Evolutionary conservation across 202 grass and related monocot genomes (phyloP).

Genomic region (Brachypodium distachyon): DNA sequence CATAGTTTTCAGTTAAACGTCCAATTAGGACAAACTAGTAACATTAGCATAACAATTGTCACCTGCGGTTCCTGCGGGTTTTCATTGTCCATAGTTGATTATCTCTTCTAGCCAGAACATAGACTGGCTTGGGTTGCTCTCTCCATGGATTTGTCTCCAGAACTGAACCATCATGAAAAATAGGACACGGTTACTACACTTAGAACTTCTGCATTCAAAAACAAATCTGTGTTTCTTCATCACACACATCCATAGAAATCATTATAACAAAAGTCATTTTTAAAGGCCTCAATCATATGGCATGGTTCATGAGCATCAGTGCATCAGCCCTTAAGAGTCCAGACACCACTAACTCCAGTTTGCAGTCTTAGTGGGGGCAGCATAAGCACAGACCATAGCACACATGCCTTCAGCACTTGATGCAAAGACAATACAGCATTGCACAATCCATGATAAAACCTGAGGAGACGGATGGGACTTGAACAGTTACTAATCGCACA

Average conservation of each 20-base stretch:
- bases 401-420: not conserved
- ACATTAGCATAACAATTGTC: not conserved
- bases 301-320: not conserved
- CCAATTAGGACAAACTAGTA: not conserved
- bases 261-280: not conserved
- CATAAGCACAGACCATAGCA: not conserved
- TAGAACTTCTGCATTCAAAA: not conserved
- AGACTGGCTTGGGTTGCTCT: conserved; percentile 81
- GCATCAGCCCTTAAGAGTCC: not conserved
- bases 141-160: conserved; percentile 97
- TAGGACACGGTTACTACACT: not conserved
- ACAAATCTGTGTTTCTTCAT: not conserved
- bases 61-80: conserved; percentile 74
- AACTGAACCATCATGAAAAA: conserved; percentile 42
- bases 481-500: not conserved
- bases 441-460: not conserved
- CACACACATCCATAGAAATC: not conserved
- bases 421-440: not conserved
- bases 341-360: not conserved
- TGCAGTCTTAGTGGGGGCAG: not conserved
- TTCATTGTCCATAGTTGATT: conserved; percentile 96
- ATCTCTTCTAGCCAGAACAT: conserved; percentile 81
- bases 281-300: not conserved
- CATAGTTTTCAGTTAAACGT: not conserved
- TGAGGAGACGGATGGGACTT: not conserved